Percentiles rank a stretch among this genome's conserved stretches.
Conservation (phyloP, 2,329 filamentous ascomycete genomes). For the Septoria linicola region DNA sequence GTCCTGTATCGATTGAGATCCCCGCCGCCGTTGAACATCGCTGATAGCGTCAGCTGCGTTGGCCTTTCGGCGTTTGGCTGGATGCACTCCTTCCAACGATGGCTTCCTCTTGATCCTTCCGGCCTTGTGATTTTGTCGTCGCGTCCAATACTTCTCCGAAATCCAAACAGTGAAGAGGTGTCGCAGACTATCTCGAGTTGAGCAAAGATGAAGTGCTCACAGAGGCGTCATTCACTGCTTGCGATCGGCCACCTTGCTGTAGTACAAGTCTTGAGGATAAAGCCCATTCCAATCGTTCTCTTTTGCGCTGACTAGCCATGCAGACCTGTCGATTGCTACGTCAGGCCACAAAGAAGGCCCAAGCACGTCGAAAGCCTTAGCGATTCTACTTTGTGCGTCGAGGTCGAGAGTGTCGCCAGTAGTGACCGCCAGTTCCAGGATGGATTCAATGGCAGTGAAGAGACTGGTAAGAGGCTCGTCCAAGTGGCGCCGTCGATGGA, state of each 20-base stretch:
- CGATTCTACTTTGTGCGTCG: neutral
- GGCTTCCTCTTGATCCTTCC: no score
- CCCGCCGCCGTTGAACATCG: no score
- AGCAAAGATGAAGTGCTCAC: neutral
- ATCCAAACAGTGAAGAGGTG: no score
- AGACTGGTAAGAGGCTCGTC: neutral
- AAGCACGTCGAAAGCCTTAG: neutral
- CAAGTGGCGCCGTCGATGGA: neutral
- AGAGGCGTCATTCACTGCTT: neutral
- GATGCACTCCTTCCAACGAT: no score
- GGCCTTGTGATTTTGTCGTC: no score
- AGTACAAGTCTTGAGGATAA: neutral
- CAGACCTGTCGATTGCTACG: neutral
- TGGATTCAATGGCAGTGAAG: neutral
- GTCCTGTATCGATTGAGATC: no score
- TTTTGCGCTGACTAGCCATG: slow-evolving; percentile 6
- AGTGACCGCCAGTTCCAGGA: no score
- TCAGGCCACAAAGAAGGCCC: slow-evolving; percentile 2
- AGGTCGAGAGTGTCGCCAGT: neutral
- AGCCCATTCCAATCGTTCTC: slow-evolving; percentile 5
- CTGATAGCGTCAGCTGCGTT: no score
- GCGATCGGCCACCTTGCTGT: neutral
- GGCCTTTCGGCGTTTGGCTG: no score
- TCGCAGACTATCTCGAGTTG: neutral
- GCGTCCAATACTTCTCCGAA: no score